phyloP scores from a whole-genome alignment of 225 moss, liverwort and hornwort genomes.

The Bryoerythrophyllum caledonicum region DNA sequence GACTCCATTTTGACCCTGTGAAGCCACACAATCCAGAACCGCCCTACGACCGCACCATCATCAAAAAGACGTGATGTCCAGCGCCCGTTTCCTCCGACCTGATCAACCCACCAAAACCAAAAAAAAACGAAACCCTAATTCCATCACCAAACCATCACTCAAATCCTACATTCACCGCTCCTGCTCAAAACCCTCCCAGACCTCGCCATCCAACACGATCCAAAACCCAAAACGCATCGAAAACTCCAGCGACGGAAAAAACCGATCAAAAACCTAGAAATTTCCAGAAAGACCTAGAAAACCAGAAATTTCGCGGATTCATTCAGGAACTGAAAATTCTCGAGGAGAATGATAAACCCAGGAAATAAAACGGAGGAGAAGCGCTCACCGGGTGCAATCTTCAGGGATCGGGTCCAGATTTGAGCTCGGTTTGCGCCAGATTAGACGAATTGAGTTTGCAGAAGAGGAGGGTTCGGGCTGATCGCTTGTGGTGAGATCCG shows the following conservation, averaged over 20 bases:
- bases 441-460: no score
- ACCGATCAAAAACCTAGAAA: not conserved
- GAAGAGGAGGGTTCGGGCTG: no score
- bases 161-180: not conserved
- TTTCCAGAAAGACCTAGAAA: no score
- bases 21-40: not conserved
- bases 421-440: no score
- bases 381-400: no score
- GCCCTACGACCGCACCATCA: constrained; percentile 6
- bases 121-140: constrained; percentile 37
- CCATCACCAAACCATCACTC: not conserved
- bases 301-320: not conserved
- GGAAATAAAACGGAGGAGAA: not conserved
- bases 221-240: not conserved
- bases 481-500: no score
- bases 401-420: no score
- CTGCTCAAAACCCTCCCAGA: not conserved
- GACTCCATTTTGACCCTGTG: constrained; percentile 55
- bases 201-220: not conserved
- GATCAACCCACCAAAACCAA: not conserved
- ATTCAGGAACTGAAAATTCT: not conserved
- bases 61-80: not conserved
- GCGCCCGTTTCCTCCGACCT: not conserved
- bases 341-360: not conserved
- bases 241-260: not conserved